Evolutionary conservation across 2,329 filamentous ascomycete species (phyloP), one percentile per base, ranked within the genome.

Genomic region (Parasarocladium wereldwijsianum): DNA sequence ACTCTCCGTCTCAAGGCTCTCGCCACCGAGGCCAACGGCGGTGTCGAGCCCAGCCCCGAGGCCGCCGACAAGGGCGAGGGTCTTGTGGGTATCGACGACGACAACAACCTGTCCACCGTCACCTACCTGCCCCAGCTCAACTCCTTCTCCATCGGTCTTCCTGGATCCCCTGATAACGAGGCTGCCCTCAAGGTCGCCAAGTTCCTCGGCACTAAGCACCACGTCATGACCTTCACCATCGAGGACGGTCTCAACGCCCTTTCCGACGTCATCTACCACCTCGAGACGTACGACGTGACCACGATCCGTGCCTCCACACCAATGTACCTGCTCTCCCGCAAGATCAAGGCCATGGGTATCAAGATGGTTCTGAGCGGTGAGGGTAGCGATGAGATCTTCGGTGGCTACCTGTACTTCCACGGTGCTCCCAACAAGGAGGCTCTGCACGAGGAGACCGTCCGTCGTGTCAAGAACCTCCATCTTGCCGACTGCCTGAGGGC

Each of bases 281-380:
- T 98, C 37, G 90, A 98, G 64, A 84, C 84, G 10, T 98, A 90
- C 60, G 90, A 98, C 53, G 90, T 98, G 16, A 98, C 90, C 31
- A 98, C 90, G 3, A 96, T 98, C 51, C 85, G 90, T 50, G 90
- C 90, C 32, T 96, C 87, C 8, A 98, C 90, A 8, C 90, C 90
- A 41, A 98, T 98, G 90, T 98, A 94, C 62, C 65, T 98, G 39
- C 70, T 98, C 27, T 90, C 84, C 37, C 77, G 92, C 53, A 98
- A 98, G 68, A 98, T 98, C 67, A 98, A 98, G 69, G 90, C 86
- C 20, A 87, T 94, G 76, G 90, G 90, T 39, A 82, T 98, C 50
- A 98, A 98, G 73, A 98, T 98, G 90, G 90, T 98, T 34, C 70
- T 98, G 38, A 92, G 81, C 47, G 90, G 90, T 37, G 90, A 98